Conservation (phyloP, 441 rosid genomes). For the Euphorbia schlechtendalii region DNA sequence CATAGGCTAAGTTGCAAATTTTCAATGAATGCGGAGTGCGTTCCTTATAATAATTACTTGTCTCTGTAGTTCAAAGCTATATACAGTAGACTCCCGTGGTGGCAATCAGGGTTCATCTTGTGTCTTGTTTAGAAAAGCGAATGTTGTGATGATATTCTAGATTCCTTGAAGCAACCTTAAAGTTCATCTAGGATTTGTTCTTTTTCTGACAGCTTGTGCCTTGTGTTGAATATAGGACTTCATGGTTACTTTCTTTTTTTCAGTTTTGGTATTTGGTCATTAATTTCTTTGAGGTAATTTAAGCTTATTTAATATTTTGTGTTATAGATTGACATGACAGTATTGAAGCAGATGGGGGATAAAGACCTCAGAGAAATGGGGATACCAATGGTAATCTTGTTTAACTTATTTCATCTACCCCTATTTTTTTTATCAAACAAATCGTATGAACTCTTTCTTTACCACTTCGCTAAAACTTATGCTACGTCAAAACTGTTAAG, state of each 20-base stretch:
- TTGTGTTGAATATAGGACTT: neutral
- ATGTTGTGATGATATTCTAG: neutral
- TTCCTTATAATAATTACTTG: neutral
- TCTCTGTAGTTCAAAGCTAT: conserved; percentile 3
- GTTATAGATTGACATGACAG: conserved; percentile 51
- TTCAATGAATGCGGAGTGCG: neutral
- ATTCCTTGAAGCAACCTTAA: neutral
- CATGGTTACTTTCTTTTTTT: neutral
- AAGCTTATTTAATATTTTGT: conserved; percentile 1
- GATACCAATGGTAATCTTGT: conserved; percentile 51
- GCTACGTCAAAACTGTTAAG: neutral
- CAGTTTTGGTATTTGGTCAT: neutral
- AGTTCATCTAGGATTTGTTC: neutral
- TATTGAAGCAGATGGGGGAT: conserved; percentile 52
- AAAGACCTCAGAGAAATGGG: conserved; percentile 54
- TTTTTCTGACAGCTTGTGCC: neutral
- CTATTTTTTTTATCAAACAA: neutral
- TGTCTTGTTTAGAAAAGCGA: neutral
- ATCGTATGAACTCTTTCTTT: neutral
- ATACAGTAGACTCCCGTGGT: neutral
- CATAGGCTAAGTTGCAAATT: neutral
- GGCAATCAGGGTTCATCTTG: neutral
- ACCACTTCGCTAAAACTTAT: neutral
- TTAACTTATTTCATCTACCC: neutral
- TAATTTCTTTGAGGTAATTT: neutral